phyloP scores from a whole-genome alignment of 2,329 filamentous ascomycete species.

The Neonectria ditissima region DNA sequence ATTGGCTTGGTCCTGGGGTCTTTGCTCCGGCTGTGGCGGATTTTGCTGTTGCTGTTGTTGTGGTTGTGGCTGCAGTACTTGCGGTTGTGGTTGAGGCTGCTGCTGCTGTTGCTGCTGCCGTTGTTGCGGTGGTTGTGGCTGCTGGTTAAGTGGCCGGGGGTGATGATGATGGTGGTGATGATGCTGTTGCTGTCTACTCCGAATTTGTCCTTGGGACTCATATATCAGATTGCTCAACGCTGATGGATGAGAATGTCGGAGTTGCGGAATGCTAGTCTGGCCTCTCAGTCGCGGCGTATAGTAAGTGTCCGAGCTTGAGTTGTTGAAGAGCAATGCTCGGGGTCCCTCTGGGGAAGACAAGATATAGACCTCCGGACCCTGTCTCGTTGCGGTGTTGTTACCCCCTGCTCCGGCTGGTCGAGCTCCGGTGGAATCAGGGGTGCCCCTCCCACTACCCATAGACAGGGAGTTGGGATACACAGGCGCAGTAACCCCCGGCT shows the following conservation, averaged over 20 bases:
- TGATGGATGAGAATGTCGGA: constrained; percentile 38
- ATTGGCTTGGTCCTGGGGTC: constrained; percentile 37
- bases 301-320: constrained; percentile 61
- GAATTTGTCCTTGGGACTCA: constrained; percentile 35
- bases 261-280: constrained; percentile 45
- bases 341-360: constrained; percentile 71
- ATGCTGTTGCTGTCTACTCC: constrained; percentile 44
- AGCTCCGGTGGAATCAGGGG: constrained; percentile 54
- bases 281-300: constrained; percentile 57
- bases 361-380: constrained; percentile 67
- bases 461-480: constrained; percentile 51
- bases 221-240: constrained; percentile 27
- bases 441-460: constrained; percentile 60
- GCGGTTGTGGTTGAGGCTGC: constrained; percentile 14
- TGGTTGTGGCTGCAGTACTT: constrained; percentile 30
- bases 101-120: constrained; percentile 28
- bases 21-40: constrained; percentile 40
- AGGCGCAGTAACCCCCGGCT: constrained; percentile 59
- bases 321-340: constrained; percentile 67
- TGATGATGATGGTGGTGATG: constrained; percentile 43
- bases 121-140: constrained; percentile 28
- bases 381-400: constrained; percentile 44
- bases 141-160: constrained; percentile 33
- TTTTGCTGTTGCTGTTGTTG: constrained; percentile 33
- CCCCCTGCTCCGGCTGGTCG: constrained; percentile 48